Base-by-base conservation (phyloP, 441 rosid genomes). In the Adansonia grandidieri region DNA sequence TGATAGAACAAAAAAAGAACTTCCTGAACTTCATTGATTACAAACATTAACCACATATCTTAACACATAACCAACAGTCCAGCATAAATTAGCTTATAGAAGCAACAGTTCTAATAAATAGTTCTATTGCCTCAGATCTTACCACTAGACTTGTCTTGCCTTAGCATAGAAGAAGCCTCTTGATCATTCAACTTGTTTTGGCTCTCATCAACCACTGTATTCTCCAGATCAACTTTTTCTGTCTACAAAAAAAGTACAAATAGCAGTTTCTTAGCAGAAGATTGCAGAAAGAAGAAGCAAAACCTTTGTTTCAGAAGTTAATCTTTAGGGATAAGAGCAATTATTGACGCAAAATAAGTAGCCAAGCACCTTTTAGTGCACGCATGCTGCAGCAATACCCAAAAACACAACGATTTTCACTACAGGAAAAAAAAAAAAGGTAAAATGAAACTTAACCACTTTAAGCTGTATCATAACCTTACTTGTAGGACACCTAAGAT, bases 121-220 rank as follows among this genome's bases (percentile, higher is more conserved):
- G 32, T 6, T 51, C 67, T 17, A 44, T 5, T 9, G 80, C 60
- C 77, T 8, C 22, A 60, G 19, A 71, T 82, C 96, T 87, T 87
- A 95, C 98, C 98, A 73, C 98, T 93, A 53, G 77, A 89, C 84
- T 90, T 90, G 81, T 93, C 95, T 80, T 86, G 93, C 80, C 89
- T 82, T 73, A 78, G 73, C 62, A 74, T 67, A 62, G 88, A 85
- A 66, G 96, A 82, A 67, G 82, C 78, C 58, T 86, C 91, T 48
- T 70, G 88, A 83, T 88, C 86, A 65, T 80, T 87, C 58, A 86
- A 82, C 83, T 88, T 97, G 79, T 92, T 90, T 82, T 89, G 95
- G 87, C 99, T 95, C 89, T 93, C 98, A 78, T 93, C 98, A 82
- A 95, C 98, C 24, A 95, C 97, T 5, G 98, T 95, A 74, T 93